Evolutionary conservation across 805 yeast genomes (phyloP).

Genomic region (Lipomyces yamanashiensis): DNA sequence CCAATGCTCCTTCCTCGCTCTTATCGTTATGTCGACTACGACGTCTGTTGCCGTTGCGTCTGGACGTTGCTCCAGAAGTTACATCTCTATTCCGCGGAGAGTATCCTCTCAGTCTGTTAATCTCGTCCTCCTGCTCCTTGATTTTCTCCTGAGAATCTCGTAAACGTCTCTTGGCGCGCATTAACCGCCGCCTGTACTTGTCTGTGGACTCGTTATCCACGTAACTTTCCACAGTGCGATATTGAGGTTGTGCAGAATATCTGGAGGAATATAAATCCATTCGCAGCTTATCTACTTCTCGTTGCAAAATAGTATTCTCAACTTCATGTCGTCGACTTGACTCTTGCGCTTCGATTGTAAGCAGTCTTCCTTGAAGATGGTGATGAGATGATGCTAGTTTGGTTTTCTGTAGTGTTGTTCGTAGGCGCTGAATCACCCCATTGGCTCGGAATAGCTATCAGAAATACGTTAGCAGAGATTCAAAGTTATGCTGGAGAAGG

Average conservation of each 20-base stretch:
- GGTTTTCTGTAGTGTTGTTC: conserved; percentile 17
- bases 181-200: conserved; percentile 47
- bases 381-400: conserved; percentile 24
- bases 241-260: conserved; percentile 6
- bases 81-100: conserved; percentile 39
- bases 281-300: conserved; percentile 54
- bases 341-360: conserved; percentile 52
- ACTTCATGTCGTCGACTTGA: conserved; percentile 55
- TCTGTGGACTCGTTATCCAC: conserved; percentile 46
- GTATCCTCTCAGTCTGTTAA: conserved; percentile 48
- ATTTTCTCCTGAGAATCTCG: conserved; percentile 53
- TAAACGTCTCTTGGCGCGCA: conserved; percentile 51
- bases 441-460: conserved; percentile 28
- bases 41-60: conserved; percentile 13
- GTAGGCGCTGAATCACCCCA: conserved; percentile 20
- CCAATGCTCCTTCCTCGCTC: conserved; percentile 46
- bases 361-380: conserved; percentile 49
- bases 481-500: background rate
- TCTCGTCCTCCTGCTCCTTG: conserved; percentile 52
- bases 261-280: conserved; percentile 41
- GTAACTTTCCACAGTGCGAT: conserved; percentile 1
- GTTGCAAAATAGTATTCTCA: conserved; percentile 51
- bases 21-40: conserved; percentile 18
- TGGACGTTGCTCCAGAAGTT: conserved; percentile 6
- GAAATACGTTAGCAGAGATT: background rate